phyloP scores from a whole-genome alignment of 306 rosid genomes.

The Begonia masoniana region DNA sequence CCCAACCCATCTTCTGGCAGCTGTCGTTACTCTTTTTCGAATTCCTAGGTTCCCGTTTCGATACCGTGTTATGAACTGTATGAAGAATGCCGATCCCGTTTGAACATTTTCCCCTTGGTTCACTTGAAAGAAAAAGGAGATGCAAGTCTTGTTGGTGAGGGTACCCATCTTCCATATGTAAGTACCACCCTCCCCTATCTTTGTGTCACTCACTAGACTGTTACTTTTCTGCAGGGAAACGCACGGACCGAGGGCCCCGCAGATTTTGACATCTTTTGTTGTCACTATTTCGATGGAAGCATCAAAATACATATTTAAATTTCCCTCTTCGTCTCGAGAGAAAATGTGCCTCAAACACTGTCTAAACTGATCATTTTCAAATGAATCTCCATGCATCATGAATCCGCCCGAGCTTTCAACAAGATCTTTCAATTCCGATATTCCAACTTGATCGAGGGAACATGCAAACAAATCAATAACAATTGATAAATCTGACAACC shows the following conservation, averaged over 20 bases:
- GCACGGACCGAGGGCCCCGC: conserved; percentile 94
- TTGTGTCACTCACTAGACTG: conserved; percentile 37
- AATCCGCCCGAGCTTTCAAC: conserved; percentile 74
- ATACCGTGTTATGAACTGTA: conserved; percentile 67
- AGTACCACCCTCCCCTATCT: conserved; percentile 77
- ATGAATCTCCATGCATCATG: conserved; percentile 66
- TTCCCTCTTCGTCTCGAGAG: conserved; percentile 37
- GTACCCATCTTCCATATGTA: conserved; percentile 62
- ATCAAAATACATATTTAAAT: conserved; percentile 59
- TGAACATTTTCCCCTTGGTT: conserved; percentile 41
- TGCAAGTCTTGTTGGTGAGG: conserved; percentile 59
- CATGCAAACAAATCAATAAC: conserved; percentile 73
- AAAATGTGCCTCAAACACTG: conserved; percentile 55
- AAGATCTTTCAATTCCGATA: conserved; percentile 52
- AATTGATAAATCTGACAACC: conserved; percentile 42
- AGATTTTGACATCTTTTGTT: conserved; percentile 65
- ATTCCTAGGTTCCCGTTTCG: conserved; percentile 52
- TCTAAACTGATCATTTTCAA: conserved; percentile 54
- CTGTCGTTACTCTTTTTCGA: conserved; percentile 75
- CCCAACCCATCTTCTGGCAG: conserved; percentile 88
- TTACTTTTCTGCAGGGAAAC: conserved; percentile 52
- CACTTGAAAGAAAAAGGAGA: conserved; percentile 80
- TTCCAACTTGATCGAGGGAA: conserved; percentile 88
- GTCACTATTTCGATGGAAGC: conserved; percentile 78
- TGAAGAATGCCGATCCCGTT: conserved; percentile 68